Percentiles rank a stretch among this genome's conserved stretches.
Evolutionary conservation across 225 moss, liverwort and hornwort genomes (phyloP).

Genomic region (Takakia lepidozioides): DNA sequence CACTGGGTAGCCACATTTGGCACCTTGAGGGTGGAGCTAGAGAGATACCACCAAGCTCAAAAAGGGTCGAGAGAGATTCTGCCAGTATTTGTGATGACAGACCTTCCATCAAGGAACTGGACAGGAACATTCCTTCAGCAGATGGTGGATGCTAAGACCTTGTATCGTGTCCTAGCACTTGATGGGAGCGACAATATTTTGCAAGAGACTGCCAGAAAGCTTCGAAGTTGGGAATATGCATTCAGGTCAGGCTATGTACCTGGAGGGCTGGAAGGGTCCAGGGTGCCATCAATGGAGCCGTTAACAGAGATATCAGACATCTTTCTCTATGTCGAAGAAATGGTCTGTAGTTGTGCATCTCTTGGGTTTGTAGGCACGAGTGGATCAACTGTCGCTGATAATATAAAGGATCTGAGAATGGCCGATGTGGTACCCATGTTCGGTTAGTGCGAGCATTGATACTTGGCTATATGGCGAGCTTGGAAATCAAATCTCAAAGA

Average conservation of each 20-base stretch:
- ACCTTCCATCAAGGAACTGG: constrained; percentile 16
- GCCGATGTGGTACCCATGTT: no score
- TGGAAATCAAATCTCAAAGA: no score
- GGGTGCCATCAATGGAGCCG: no score
- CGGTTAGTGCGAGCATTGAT: no score
- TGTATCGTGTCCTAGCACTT: constrained; percentile 16
- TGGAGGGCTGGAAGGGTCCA: no score
- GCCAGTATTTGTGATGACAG: constrained; percentile 36
- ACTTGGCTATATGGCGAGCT: no score
- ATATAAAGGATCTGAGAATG: constrained; percentile 22
- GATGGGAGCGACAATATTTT: constrained; percentile 13
- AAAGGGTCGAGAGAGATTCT: constrained; percentile 1
- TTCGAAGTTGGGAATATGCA: no score
- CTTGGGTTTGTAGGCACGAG: constrained; percentile 45
- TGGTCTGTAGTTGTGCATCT: constrained; percentile 42
- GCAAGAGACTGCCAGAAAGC: no score
- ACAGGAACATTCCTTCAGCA: constrained; percentile 15
- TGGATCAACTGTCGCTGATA: constrained; percentile 27
- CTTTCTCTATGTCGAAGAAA: constrained; percentile 37
- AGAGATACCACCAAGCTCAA: constrained; percentile 1
- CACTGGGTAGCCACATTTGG: constrained; percentile 25
- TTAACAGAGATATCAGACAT: constrained; percentile 12
- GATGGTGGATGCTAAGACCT: constrained; percentile 4
- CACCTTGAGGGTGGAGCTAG: constrained; percentile 12
- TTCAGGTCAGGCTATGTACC: no score